Base-by-base conservation (phyloP, 371 early-diverging fungal species). In the Apophysomyces variabilis region DNA sequence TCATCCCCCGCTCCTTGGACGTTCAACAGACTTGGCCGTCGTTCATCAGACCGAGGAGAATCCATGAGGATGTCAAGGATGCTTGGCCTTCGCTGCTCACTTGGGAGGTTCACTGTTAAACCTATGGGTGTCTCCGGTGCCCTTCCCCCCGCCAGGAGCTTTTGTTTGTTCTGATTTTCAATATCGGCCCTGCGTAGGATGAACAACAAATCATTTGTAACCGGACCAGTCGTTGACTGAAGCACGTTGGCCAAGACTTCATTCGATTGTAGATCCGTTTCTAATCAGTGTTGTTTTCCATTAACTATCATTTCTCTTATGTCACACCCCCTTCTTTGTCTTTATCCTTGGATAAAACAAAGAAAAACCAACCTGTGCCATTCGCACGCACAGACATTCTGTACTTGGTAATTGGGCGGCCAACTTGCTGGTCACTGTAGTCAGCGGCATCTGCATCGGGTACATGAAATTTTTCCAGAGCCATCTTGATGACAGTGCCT, bases 11-110 rank as follows among this genome's bases (percentile, higher is more conserved):
- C 54, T 46, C 54, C 54, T 50, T 50, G 54, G 5, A 21, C 54
- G 21, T 26, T 65, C 54, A 66, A 56, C 38, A 54, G 35, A 36
- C 70, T 67, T 35, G 80, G 71, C 6, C 66, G 65, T 1, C 64
- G 66, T 7, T 38, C 44, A 32, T 71, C 71, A 5, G 62, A 50
- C n/a, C 66, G 50, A 3, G 70, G 73, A 21, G 73, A 65, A 56
- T 78, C 82, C 82, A 82, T 78, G 32, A 82, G 47, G 56, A 82
- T 78, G 63, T 82, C 82, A 8, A 82, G 64, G 16, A 82, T 82
- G 45, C 82, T 82, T 7, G 82, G 82, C 38, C 82, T 66, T 54
- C 82, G 41, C 8, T 70, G 67, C 26, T 60, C 67, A 9, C 37
- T 57, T 16, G 64, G 36, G 46, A 45, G 36, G 16, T 58, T 39